Evolutionary conservation across 352 stramenopile species (phyloP).

Genomic region (Pythium monospermum): DNA sequence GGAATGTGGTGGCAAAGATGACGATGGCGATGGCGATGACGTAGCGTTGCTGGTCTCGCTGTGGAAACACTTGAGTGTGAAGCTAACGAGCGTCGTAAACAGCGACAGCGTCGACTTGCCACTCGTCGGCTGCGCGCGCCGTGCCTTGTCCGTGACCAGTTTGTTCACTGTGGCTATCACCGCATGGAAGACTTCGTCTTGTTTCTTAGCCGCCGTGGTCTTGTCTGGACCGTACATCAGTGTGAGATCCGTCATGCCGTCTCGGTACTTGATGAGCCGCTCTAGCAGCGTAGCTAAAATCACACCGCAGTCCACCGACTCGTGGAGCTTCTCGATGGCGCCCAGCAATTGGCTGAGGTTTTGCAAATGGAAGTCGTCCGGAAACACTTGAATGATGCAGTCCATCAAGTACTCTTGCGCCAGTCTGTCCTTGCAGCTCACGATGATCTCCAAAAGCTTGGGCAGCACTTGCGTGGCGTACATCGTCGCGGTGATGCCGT

Average conservation of each 20-base stretch:
- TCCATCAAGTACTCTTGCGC: constrained; percentile 99
- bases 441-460: constrained; percentile 91
- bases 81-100: constrained; percentile 50
- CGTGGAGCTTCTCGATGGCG: constrained; percentile 80
- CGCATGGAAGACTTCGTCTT: constrained; percentile 18
- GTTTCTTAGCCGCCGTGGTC: constrained; percentile 9
- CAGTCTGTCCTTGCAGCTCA: constrained; percentile 94
- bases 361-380: constrained; percentile 96
- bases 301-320: constrained; percentile 88
- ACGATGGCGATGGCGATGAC: background rate
- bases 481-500: constrained; percentile 88
- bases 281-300: constrained; percentile 94
- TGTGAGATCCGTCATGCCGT: constrained; percentile 10
- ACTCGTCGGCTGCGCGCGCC: background rate
- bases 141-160: constrained; percentile 1
- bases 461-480: constrained; percentile 91
- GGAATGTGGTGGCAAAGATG: too few relatives aligned
- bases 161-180: constrained; percentile 13
- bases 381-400: constrained; percentile 98
- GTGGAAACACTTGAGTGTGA: constrained; percentile 32
- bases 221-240: constrained; percentile 19
- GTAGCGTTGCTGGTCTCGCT: background rate
- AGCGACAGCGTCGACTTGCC: constrained; percentile 31
- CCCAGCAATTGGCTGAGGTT: constrained; percentile 91
- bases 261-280: constrained; percentile 89